Percentiles rank a stretch among this genome's conserved stretches.
phyloP scores from a whole-genome alignment of 208 protist species.

The Tetramitus jugosus region DNA sequence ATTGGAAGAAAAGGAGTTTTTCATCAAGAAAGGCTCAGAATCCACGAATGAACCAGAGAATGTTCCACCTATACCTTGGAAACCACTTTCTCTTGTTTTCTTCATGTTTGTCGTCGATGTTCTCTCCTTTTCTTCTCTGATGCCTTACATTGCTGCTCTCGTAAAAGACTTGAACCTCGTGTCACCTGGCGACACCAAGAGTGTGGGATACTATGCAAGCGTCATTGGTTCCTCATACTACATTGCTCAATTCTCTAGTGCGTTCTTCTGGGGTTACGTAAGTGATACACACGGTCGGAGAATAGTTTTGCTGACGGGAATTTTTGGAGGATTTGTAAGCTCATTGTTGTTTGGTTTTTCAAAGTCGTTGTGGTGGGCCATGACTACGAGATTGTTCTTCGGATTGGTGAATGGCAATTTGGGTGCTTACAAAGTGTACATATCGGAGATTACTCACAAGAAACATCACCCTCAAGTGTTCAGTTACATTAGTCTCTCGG shows the following conservation, averaged over 20 bases:
- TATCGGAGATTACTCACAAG: not conserved
- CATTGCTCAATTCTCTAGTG: not conserved
- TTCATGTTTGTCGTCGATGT: too few species aligned
- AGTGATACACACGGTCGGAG: not conserved
- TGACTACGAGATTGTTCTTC: not conserved
- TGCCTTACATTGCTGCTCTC: too few species aligned
- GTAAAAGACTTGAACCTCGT: too few species aligned
- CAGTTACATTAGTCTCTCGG: not conserved
- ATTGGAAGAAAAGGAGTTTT: too few species aligned
- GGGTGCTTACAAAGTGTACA: not conserved
- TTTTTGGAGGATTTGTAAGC: not conserved
- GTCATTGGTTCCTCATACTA: not conserved
- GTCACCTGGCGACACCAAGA: too few species aligned
- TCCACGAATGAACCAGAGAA: too few species aligned
- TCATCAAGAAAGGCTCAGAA: too few species aligned
- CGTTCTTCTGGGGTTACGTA: not conserved
- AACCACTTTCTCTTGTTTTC: too few species aligned
- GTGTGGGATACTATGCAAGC: constrained; percentile 9
- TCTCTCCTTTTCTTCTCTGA: too few species aligned
- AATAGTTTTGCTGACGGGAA: not conserved
- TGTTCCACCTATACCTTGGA: too few species aligned
- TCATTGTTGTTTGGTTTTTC: not conserved
- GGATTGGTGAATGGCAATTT: constrained; percentile 11
- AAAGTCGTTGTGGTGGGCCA: not conserved
- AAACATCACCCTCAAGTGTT: constrained; percentile 6